A percentile compares a stretch with the other conserved stretches of the same genome.
Evolutionary conservation across 768 basidiomycete species (phyloP).

Genomic region (Coprinopsis marcescibilis): DNA sequence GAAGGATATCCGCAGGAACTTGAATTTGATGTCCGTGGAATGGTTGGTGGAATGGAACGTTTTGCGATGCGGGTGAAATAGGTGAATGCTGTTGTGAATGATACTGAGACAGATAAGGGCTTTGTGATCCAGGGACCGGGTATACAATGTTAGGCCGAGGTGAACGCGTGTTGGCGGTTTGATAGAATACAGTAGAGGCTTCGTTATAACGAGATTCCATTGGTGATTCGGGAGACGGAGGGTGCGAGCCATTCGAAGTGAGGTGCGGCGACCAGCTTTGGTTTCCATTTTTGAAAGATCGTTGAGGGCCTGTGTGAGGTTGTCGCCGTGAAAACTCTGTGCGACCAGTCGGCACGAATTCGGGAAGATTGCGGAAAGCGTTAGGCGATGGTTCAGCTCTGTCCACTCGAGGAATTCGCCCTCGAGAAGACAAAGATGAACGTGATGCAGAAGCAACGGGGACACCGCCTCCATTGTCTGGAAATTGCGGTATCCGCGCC

Average conservation of each 20-base stretch:
- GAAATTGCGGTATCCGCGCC: slow-evolving; percentile 12
- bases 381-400: slow-evolving; percentile 19
- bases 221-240: slow-evolving; percentile 45
- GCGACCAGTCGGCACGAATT: slow-evolving; percentile 25
- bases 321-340: slow-evolving; percentile 37
- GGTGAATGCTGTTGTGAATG: slow-evolving; percentile 17
- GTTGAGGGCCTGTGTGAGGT: slow-evolving; percentile 32
- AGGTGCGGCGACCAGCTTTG: slow-evolving; percentile 35
- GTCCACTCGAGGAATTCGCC: slow-evolving; percentile 24
- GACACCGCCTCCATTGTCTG: slow-evolving; percentile 7
- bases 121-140: slow-evolving; percentile 36
- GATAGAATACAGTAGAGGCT: slow-evolving; percentile 62
- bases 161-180: slow-evolving; percentile 47
- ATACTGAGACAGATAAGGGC: slow-evolving; percentile 38
- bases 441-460: slow-evolving; percentile 14
- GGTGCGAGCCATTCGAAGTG: slow-evolving; percentile 35
- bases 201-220: slow-evolving; percentile 32
- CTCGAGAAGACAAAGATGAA: slow-evolving; percentile 18
- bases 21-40: slow-evolving; percentile 15
- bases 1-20: slow-evolving; percentile 38
- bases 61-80: slow-evolving; percentile 7
- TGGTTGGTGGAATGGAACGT: slow-evolving; percentile 17
- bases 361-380: slow-evolving; percentile 20
- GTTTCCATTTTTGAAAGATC: slow-evolving; percentile 31
- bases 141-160: slow-evolving; percentile 43